phyloP scores from a whole-genome alignment of 2,329 filamentous ascomycete species.

The Coniochaeta prunicola region DNA sequence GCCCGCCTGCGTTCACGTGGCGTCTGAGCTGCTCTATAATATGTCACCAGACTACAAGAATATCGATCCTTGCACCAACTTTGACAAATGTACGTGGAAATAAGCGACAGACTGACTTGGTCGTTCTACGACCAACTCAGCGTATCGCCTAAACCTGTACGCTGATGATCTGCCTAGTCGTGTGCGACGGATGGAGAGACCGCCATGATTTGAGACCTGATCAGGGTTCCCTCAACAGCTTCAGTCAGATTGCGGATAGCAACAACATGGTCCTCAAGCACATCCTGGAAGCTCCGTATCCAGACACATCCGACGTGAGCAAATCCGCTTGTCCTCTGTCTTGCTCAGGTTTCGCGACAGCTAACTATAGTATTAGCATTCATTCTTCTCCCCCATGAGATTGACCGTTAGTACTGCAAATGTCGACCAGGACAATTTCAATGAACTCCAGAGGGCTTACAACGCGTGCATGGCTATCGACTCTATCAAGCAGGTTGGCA shows the following conservation, averaged over 20 bases:
- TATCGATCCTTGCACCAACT: constrained; percentile 62
- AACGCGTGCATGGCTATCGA: constrained; percentile 59
- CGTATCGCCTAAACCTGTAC: too few relatives aligned
- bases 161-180: constrained; percentile 23
- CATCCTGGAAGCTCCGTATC: constrained; percentile 54
- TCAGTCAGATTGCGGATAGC: constrained; percentile 53
- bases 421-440: constrained; percentile 55
- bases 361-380: constrained; percentile 21
- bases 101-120: background rate
- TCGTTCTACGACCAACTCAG: background rate
- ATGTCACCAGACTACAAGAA: constrained; percentile 51
- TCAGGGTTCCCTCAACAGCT: constrained; percentile 52
- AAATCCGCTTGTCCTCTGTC: background rate
- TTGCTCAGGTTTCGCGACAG: background rate
- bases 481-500: constrained; percentile 45
- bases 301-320: constrained; percentile 14
- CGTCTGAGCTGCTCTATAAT: constrained; percentile 55
- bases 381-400: constrained; percentile 37
- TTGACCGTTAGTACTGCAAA: constrained; percentile 15
- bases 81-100: constrained; percentile 42
- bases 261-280: constrained; percentile 52
- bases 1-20: constrained; percentile 55
- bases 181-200: constrained; percentile 60
- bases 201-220: constrained; percentile 59
- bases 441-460: constrained; percentile 58